Base-by-base conservation (phyloP, 768 basidiomycete genomes). In the Boletus vinaceobasis region DNA sequence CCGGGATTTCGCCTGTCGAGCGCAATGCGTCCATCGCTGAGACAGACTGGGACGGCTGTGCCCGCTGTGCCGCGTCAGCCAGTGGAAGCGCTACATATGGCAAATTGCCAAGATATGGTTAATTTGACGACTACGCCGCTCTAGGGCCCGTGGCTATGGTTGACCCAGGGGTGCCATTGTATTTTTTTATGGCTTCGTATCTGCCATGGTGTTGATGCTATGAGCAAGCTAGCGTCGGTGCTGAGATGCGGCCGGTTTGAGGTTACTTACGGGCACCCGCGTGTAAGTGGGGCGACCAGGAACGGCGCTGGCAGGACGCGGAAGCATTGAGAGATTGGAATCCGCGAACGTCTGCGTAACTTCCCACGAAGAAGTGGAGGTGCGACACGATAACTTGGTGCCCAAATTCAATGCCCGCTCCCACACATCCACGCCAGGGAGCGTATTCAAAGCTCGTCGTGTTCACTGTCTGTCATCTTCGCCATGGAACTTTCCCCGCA, bases 361-460 rank as follows among this genome's bases (percentile, higher is more conserved):
- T 65, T 71, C 70, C 55, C 70, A 71, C 70, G 70, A 48, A 1
- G 71, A 71, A 71, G 66, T 42, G 23, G 62, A 57, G 62, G 64
- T 62, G 65, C 66, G 63, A 71, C 70, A 72, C 70, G 71, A 71
- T 71, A 71, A 71, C 71, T 72, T 60, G 67, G 70, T 71, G 70
- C 70, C 48, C 69, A 73, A 73, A 57, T 71, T 71, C 69, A 71
- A 71, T 65, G 71, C 70, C 70, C 70, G 70, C 70, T 71, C 70
- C 71, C 70, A 71, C 70, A 71, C 71, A 72, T 71, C 60, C 71
- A 67, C 58, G 55, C 63, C 62, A 68, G 65, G 59, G 54, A 57
- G 53, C 33, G 52, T 57, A 33, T 38, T 38, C 37, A 50, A 29
- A 38, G 35, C 44, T 51, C 55, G n/a, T 37, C 64, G 56, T 60